phyloP scores from a whole-genome alignment of 2,329 filamentous ascomycete species.

The Penicillium sp. region DNA sequence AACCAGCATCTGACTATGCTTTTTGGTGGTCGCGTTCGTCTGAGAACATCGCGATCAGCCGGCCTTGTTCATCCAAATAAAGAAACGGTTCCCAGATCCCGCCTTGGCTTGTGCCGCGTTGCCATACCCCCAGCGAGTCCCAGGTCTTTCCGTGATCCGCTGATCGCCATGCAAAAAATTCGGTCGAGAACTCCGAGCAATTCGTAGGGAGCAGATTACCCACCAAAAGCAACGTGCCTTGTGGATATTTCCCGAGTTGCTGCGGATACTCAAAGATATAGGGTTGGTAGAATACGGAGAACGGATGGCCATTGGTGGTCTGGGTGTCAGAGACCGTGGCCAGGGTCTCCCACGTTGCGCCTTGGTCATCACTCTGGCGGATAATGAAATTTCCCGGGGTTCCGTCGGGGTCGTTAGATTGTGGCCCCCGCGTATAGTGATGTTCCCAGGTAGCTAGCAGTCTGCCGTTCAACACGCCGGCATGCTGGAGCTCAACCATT shows the following conservation, averaged over 20 bases:
- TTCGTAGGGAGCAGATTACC: slow-evolving; percentile 4
- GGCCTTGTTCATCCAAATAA: neutral
- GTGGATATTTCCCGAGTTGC: slow-evolving; percentile 12
- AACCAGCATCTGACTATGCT: slow-evolving; percentile 1
- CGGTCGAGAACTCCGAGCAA: neutral
- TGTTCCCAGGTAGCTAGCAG: slow-evolving; percentile 1
- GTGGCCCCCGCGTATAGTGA: neutral
- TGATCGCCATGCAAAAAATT: slow-evolving; percentile 12
- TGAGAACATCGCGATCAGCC: slow-evolving; percentile 3
- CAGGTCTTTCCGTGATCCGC: slow-evolving; percentile 9
- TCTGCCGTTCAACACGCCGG: slow-evolving; percentile 1
- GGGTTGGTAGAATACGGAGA: neutral
- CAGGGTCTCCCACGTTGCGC: neutral
- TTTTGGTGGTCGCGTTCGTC: neutral
- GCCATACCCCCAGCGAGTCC: slow-evolving; percentile 6
- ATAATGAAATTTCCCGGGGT: neutral
- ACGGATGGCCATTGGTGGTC: neutral
- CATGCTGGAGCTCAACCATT: neutral
- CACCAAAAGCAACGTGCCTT: slow-evolving; percentile 11
- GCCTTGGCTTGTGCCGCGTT: neutral
- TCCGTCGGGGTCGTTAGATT: neutral
- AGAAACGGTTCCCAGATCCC: slow-evolving; percentile 6
- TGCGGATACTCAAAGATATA: slow-evolving; percentile 18
- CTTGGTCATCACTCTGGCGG: neutral
- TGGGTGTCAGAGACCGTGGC: neutral